phyloP scores from a whole-genome alignment of 441 rosid species.

The Viola pubescens region DNA sequence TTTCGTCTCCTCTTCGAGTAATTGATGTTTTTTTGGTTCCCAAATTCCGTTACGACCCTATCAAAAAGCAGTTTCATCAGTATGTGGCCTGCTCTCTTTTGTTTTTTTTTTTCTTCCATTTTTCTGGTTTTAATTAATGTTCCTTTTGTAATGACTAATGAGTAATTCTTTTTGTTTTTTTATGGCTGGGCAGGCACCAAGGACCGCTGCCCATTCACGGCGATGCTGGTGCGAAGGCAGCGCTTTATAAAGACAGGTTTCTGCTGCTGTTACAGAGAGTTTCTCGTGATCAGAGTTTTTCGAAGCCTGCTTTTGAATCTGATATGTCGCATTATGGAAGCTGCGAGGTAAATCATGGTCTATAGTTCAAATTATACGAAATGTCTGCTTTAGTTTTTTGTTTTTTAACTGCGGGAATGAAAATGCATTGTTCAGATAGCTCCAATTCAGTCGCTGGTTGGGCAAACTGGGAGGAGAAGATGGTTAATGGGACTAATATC shows the following conservation, averaged over 20 bases:
- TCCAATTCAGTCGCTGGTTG: slow-evolving; percentile 71
- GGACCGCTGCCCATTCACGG: slow-evolving; percentile 67
- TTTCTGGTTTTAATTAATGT: not conserved
- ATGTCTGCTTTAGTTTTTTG: too few species aligned
- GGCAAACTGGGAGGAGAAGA: slow-evolving; percentile 54
- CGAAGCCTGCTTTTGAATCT: slow-evolving; percentile 65
- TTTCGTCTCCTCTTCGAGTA: slow-evolving; percentile 41
- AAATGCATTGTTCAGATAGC: slow-evolving; percentile 46
- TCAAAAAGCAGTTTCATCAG: slow-evolving; percentile 73
- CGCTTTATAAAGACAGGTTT: slow-evolving; percentile 64
- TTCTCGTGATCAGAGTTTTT: slow-evolving; percentile 71
- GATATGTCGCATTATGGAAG: slow-evolving; percentile 53
- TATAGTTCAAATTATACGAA: too few species aligned
- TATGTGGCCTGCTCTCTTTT: slow-evolving; percentile 20
- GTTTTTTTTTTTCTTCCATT: not conserved
- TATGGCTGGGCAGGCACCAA: slow-evolving; percentile 33
- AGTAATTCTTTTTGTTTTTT: not conserved
- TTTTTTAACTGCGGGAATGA: too few species aligned
- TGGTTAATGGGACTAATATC: slow-evolving; percentile 99
- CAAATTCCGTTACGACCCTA: slow-evolving; percentile 61
- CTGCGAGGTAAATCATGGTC: slow-evolving; percentile 64
- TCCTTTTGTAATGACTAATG: not conserved
- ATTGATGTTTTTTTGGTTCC: slow-evolving; percentile 78
- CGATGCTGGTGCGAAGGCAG: slow-evolving; percentile 62
- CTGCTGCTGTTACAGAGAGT: slow-evolving; percentile 71